Base-by-base conservation (phyloP, 345 rosid genomes). In the Psidium guajava region DNA sequence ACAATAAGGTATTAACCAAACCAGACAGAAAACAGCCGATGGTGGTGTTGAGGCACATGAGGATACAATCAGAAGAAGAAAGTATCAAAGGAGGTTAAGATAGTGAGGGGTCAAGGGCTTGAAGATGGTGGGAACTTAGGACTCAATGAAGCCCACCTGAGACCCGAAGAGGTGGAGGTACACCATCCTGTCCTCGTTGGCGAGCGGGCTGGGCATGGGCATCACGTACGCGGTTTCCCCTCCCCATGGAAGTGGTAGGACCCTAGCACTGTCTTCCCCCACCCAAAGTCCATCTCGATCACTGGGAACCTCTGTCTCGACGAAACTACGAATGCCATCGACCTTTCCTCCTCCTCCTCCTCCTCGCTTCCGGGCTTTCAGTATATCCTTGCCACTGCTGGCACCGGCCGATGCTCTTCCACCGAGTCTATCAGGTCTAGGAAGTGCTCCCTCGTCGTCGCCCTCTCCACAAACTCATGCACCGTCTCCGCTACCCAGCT, bases 391-490 rank as follows among this genome's bases (percentile, higher is more conserved):
- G 95, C 84, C 84, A 92, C 5, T 13, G 87, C 89, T 4, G 91
- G 91, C 61, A 84, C 88, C 0, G 98, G 97, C 22, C 93, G 91
- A 21, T 56, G 92, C 3, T 90, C 92, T 88, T 95, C 96, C 21
- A 94, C 95, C 96, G 95, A 95, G 81, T 95, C 98, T 81, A 95
- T 92, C 85, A 95, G 85, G 22, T 90, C 92, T 86, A 94, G 85
- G 89, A 95, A 94, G 88, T 95, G 97, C 73, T 93, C 96, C 88
- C 87, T 85, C 3, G 92, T 93, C 28, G 82, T 87, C 5, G 92
- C 90, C 3, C 40, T 85, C 81, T 82, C 83, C 57, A 94, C 49
- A 82, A 93, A 90, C 18, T 88, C 84, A 81, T 93, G 98, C 40
- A 94, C 94, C 55, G 88, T 90, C 20, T 86, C 82, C 5, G 97